A percentile compares a stretch with the other conserved stretches of the same genome.
Conservation (phyloP, 1,284 basidiomycete genomes). For the Austroboletus novae-zelandiae region DNA sequence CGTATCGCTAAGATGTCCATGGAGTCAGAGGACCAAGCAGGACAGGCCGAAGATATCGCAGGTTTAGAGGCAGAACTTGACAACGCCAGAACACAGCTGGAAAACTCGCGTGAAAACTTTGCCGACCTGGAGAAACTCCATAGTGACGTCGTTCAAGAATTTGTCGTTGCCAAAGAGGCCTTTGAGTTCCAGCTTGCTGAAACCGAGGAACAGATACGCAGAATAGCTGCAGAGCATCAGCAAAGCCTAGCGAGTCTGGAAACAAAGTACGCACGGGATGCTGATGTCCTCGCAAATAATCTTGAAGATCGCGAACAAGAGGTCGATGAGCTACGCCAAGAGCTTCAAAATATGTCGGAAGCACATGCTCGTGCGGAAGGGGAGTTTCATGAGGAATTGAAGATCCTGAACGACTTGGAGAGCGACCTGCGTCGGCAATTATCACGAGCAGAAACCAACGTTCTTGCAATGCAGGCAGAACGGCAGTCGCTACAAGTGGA, state of each 20-base stretch:
- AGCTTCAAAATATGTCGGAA: slow-evolving; percentile 39
- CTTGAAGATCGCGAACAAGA: slow-evolving; percentile 30
- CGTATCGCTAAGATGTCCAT: slow-evolving; percentile 22
- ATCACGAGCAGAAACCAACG: slow-evolving; percentile 20
- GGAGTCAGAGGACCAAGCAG: slow-evolving; percentile 10
- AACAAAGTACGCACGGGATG: slow-evolving; percentile 15
- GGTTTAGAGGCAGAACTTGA: slow-evolving; percentile 21
- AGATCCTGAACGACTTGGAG: slow-evolving; percentile 19
- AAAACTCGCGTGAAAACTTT: slow-evolving; percentile 23
- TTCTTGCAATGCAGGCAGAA: slow-evolving; percentile 45
- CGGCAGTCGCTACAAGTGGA: slow-evolving; percentile 49
- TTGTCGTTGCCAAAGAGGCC: slow-evolving; percentile 14
- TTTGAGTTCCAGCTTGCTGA: slow-evolving; percentile 22
- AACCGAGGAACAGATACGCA: slow-evolving; percentile 21
- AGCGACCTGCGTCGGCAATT: slow-evolving; percentile 21
- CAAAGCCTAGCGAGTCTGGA: slow-evolving; percentile 19
- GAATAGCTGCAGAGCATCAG: slow-evolving; percentile 21
- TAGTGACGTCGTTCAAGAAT: slow-evolving; percentile 19
- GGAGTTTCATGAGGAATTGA: slow-evolving; percentile 21
- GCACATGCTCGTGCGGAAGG: slow-evolving; percentile 23
- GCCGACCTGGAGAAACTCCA: slow-evolving; percentile 25
- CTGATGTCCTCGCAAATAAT: slow-evolving; percentile 15
- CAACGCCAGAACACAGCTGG: slow-evolving; percentile 14
- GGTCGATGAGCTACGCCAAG: slow-evolving; percentile 20
- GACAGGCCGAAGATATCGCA: slow-evolving; percentile 13